A percentile compares a stretch with the other conserved stretches of the same genome.
These are phyloP conservation scores for Trichoderma sp. DNA, from an alignment of 2,329 filamentous ascomycete species.

Conservation along the genomic window DNA sequence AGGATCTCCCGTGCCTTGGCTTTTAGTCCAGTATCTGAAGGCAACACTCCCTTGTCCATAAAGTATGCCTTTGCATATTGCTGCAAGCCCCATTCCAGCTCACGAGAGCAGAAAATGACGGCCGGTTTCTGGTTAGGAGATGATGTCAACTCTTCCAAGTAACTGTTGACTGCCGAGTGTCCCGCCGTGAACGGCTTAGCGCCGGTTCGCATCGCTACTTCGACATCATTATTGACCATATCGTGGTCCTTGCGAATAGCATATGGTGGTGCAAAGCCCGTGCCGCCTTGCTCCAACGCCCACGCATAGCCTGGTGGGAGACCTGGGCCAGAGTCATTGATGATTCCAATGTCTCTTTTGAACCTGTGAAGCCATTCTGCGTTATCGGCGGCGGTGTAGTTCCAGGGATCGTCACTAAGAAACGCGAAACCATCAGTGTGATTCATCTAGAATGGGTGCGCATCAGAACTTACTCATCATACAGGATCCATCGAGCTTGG, in stretches of 20 bases:
- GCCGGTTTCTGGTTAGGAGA: conserved; percentile 45
- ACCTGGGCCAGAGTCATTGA: conserved; percentile 49
- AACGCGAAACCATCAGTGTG: not conserved
- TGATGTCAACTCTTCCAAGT: conserved; percentile 43
- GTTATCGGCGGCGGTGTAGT: conserved; percentile 37
- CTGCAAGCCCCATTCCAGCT: conserved; percentile 54
- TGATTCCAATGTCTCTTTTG: conserved; percentile 56
- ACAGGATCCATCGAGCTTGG: conserved; percentile 61
- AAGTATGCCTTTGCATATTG: conserved; percentile 46
- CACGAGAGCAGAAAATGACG: conserved; percentile 55
- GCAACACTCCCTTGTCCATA: conserved; percentile 40
- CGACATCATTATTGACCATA: conserved; percentile 34
- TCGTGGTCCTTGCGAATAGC: conserved; percentile 43
- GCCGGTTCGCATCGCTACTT: conserved; percentile 36
- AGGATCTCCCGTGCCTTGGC: conserved; percentile 49
- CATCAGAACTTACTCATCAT: conserved; percentile 54
- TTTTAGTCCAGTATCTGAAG: conserved; percentile 47
- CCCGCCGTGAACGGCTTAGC: conserved; percentile 43
- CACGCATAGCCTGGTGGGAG: conserved; percentile 43
- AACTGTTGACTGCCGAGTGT: conserved; percentile 47
- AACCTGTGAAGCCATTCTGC: conserved; percentile 62
- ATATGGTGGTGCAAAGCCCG: conserved; percentile 56
- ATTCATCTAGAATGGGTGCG: not conserved
- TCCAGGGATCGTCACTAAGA: conserved; percentile 35
- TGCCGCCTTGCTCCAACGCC: conserved; percentile 49